phyloP scores from a whole-genome alignment of 176 grass and related monocot genomes.

The Cocos nucifera region DNA sequence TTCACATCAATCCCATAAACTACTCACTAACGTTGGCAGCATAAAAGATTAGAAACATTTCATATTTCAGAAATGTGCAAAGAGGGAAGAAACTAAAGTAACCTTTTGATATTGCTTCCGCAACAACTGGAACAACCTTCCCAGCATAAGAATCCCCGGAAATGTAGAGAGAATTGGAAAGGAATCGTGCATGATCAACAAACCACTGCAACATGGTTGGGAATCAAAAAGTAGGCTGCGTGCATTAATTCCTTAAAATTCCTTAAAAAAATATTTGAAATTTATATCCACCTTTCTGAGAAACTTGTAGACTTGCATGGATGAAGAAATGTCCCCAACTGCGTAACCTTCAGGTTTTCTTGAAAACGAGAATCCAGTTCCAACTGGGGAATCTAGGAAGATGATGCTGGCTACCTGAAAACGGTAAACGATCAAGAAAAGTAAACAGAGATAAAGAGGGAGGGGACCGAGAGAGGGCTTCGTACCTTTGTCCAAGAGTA shows the following conservation, averaged over 20 bases:
- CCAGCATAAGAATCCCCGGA: slow-evolving; percentile 46
- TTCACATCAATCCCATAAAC: too few species aligned
- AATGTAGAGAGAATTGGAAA: slow-evolving; percentile 44
- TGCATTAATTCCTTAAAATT: too few species aligned
- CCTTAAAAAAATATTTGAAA: neutral
- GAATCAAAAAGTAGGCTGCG: neutral
- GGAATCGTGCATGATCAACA: slow-evolving; percentile 26
- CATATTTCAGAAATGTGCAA: too few species aligned
- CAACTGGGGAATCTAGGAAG: slow-evolving; percentile 27
- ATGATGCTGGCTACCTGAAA: slow-evolving; percentile 11
- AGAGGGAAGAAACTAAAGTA: neutral
- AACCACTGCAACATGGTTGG: slow-evolving; percentile 34
- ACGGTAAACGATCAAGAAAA: neutral
- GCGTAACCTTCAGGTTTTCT: slow-evolving; percentile 8
- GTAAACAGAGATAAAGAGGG: neutral
- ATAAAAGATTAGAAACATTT: too few species aligned
- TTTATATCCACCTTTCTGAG: slow-evolving; percentile 5
- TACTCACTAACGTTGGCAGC: too few species aligned
- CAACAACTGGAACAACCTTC: slow-evolving; percentile 30
- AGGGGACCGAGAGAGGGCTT: neutral
- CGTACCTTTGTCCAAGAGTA: slow-evolving; percentile 21
- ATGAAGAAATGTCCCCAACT: slow-evolving; percentile 7
- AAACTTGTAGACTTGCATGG: slow-evolving; percentile 11
- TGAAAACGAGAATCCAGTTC: slow-evolving; percentile 25
- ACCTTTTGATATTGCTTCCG: slow-evolving; percentile 47